phyloP scores from a whole-genome alignment of 129 eudicot genomes.

The Helianthus tuberosus region DNA sequence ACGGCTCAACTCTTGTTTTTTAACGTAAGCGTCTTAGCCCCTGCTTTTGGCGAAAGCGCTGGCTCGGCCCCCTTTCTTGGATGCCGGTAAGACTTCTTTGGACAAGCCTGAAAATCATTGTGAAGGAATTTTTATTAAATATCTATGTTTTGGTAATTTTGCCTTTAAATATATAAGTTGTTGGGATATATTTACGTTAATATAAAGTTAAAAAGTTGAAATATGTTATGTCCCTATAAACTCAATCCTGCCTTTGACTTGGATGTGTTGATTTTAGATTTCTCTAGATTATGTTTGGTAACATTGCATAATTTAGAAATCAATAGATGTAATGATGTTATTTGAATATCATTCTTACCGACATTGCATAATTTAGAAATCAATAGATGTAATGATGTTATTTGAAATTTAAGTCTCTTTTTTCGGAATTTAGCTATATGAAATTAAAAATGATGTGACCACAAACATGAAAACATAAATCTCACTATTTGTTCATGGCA shows the following conservation, averaged over 20 bases:
- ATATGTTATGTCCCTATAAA: not conserved
- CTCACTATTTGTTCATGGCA: not conserved
- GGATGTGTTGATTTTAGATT: not conserved
- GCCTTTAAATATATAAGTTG: no score
- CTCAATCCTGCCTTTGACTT: not conserved
- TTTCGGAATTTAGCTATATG: not conserved
- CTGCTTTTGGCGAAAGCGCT: no score
- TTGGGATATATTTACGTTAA: no score
- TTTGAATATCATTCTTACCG: no score
- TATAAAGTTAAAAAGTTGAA: no score
- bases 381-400: not conserved
- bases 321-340: not conserved
- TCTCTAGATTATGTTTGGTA: not conserved
- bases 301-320: not conserved
- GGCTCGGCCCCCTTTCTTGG: no score
- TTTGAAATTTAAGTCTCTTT: not conserved
- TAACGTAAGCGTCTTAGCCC: no score
- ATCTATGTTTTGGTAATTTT: no score
- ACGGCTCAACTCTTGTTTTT: no score
- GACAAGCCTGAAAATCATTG: no score
- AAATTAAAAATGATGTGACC: not conserved
- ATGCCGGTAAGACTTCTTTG: no score
- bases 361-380: not conserved
- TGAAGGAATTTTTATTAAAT: no score
- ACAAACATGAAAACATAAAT: not conserved